Evolutionary conservation across 108 stramenopile species (phyloP).

Genomic region (Conticribra weissflogii): DNA sequence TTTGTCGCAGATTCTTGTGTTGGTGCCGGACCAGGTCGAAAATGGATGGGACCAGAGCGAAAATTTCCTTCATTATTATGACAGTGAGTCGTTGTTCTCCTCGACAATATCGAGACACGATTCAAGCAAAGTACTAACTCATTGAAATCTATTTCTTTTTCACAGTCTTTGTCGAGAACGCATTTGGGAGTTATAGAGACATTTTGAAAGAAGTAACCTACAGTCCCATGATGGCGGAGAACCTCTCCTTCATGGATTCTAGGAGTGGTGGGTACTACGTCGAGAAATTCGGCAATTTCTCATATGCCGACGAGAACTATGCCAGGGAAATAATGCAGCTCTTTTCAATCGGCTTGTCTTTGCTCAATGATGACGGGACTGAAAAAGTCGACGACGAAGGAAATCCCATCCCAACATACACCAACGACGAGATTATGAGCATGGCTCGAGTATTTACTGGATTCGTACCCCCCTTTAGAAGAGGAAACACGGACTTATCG

Average conservation of each 20-base stretch:
- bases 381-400: too few relatives aligned
- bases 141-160: background rate
- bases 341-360: too few relatives aligned
- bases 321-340: too few relatives aligned
- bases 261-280: slow-evolving; percentile 27
- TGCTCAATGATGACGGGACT: too few relatives aligned
- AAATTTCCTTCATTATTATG: slow-evolving; percentile 34
- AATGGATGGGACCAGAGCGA: slow-evolving; percentile 14
- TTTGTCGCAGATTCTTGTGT: slow-evolving; percentile 40
- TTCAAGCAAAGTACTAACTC: background rate
- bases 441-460: too few relatives aligned
- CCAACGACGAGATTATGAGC: too few relatives aligned
- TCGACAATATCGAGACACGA: background rate
- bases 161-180: slow-evolving; percentile 35
- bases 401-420: too few relatives aligned
- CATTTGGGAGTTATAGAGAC: slow-evolving; percentile 45
- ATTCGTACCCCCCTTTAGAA: too few relatives aligned
- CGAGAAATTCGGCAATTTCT: too few relatives aligned
- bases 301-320: too few relatives aligned
- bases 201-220: slow-evolving; percentile 41
- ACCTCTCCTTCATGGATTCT: slow-evolving; percentile 52
- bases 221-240: slow-evolving; percentile 66
- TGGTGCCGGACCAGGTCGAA: slow-evolving; percentile 42
- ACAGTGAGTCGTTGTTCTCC: slow-evolving; percentile 15
- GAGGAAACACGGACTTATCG: too few relatives aligned